phyloP scores from a whole-genome alignment of 208 protist genomes.

The Crithidia bombi region DNA sequence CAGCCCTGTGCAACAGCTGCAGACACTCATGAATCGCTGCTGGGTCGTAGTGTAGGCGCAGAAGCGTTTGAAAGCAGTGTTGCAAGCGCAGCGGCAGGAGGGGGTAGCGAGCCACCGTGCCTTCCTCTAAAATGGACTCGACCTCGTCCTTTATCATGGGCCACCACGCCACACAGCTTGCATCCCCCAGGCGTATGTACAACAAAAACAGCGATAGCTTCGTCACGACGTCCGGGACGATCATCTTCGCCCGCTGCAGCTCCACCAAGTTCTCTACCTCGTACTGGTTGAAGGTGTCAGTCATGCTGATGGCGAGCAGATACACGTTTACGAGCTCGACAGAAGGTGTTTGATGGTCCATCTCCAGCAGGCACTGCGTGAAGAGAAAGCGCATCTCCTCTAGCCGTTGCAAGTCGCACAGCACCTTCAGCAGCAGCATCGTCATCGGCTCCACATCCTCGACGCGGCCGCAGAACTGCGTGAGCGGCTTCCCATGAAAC shows the following conservation, averaged over 20 bases:
- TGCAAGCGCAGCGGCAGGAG: conserved; percentile 73
- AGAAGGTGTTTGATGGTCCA: conserved; percentile 49
- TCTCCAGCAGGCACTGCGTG: conserved; percentile 79
- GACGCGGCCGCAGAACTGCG: conserved; percentile 63
- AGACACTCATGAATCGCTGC: conserved; percentile 73
- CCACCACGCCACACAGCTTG: conserved; percentile 63
- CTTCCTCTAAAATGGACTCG: conserved; percentile 30
- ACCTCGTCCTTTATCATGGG: conserved; percentile 65
- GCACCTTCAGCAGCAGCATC: conserved; percentile 82
- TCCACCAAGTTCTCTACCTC: conserved; percentile 89
- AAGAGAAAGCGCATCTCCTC: conserved; percentile 92
- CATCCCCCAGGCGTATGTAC: conserved; percentile 77
- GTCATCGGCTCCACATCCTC: conserved; percentile 78
- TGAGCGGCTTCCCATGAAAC: conserved; percentile 49
- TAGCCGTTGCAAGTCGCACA: conserved; percentile 82
- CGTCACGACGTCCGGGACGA: conserved; percentile 74
- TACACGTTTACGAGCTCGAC: conserved; percentile 89
- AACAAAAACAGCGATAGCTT: conserved; percentile 84
- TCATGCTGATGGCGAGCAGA: conserved; percentile 84
- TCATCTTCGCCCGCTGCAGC: conserved; percentile 55
- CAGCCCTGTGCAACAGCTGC: conserved; percentile 45
- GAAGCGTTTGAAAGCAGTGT: conserved; percentile 84
- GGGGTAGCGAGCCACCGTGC: conserved; percentile 42
- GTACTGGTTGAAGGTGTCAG: conserved; percentile 85
- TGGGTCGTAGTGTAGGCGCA: conserved; percentile 76